Conservation (phyloP, 257 asterid species). For the Linderniella brevidens region DNA sequence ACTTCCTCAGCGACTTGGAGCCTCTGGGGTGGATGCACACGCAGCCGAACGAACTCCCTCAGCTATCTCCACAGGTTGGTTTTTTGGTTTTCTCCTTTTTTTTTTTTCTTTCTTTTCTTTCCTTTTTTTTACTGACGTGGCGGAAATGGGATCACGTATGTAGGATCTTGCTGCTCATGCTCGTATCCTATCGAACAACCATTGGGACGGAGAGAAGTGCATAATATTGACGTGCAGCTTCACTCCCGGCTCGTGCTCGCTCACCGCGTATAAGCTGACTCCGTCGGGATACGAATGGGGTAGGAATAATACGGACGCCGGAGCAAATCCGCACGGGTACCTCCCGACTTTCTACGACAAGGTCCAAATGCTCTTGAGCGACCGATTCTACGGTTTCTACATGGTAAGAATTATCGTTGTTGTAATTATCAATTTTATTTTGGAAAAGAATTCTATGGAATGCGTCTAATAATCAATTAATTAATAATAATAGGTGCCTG, state of each 20-base stretch:
- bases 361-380: conserved; percentile 96
- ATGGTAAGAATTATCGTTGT: conserved; percentile 33
- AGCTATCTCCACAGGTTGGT: conserved; percentile 79
- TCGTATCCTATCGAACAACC: conserved; percentile 63
- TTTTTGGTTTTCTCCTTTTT: neutral
- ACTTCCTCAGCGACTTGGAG: conserved; percentile 80
- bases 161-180: conserved; percentile 84
- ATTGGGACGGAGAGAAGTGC: conserved; percentile 99
- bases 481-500: conserved; percentile 91
- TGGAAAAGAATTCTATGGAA: too few species aligned
- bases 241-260: conserved; percentile 94
- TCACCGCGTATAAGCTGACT: conserved; percentile 89
- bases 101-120: neutral
- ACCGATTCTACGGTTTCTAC: conserved; percentile 92
- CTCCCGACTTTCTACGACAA: conserved; percentile 91
- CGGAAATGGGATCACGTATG: neutral
- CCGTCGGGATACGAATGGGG: conserved; percentile 98
- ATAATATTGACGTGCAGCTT: conserved; percentile 93
- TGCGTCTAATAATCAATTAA: too few species aligned
- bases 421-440: too few species aligned
- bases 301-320: conserved; percentile 74
- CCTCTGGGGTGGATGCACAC: conserved; percentile 99
- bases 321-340: conserved; percentile 87
- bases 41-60: conserved; percentile 96
- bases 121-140: neutral